A percentile compares a stretch with the other conserved stretches of the same genome.
Evolutionary conservation across 495 filamentous ascomycete genomes (phyloP).

Genomic region (Aspergillus panamensis): DNA sequence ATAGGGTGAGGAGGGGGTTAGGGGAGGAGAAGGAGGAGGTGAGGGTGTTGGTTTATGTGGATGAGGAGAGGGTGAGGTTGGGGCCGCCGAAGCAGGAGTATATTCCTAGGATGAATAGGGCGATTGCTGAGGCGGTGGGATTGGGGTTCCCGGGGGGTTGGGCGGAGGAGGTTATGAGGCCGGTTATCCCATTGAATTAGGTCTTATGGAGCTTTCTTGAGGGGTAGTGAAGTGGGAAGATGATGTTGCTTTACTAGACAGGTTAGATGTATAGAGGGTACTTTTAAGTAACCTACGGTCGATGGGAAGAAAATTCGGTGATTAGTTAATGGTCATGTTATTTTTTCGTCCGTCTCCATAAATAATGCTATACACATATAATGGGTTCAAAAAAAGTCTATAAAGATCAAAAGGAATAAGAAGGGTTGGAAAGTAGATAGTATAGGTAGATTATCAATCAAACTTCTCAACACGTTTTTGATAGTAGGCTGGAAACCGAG

Average conservation of each 20-base stretch:
- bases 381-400: slow-evolving; percentile 5
- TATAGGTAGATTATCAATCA: not conserved
- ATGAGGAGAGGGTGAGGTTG: slow-evolving; percentile 35
- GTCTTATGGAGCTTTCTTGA: not conserved
- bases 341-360: not conserved
- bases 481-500: slow-evolving; percentile 4
- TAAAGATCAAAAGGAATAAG: slow-evolving; percentile 8
- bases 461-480: not conserved
- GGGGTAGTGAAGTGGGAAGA: too few species aligned
- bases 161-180: slow-evolving; percentile 54
- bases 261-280: too few species aligned
- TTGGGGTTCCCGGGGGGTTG: slow-evolving; percentile 56
- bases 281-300: too few species aligned
- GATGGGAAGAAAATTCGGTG: not conserved
- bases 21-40: slow-evolving; percentile 30
- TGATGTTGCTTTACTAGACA: not conserved
- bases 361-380: slow-evolving; percentile 13
- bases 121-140: slow-evolving; percentile 56
- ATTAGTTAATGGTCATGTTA: not conserved
- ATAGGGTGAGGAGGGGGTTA: slow-evolving; percentile 10
- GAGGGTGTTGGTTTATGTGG: slow-evolving; percentile 54
- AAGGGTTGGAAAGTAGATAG: slow-evolving; percentile 2
- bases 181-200: slow-evolving; percentile 45
- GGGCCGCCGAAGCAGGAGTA: slow-evolving; percentile 58
- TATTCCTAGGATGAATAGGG: slow-evolving; percentile 63